phyloP scores from a whole-genome alignment of 306 rosid species.

The Prunus mira region DNA sequence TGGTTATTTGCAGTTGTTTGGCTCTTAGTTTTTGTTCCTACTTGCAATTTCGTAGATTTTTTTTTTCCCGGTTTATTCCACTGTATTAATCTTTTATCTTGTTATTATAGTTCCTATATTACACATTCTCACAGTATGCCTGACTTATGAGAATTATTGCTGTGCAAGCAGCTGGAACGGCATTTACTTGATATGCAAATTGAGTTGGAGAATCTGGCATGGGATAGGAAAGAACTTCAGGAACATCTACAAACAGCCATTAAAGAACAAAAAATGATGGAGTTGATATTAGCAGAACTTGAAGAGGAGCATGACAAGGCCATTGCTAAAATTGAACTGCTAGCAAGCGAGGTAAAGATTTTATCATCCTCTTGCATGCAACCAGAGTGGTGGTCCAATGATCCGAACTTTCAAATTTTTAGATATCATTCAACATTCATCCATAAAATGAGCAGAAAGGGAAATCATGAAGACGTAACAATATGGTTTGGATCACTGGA shows the following conservation, averaged over 20 bases:
- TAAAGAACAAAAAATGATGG: slow-evolving; percentile 67
- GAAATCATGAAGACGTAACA: not conserved
- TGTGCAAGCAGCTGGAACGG: slow-evolving; percentile 50
- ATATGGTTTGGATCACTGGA: not conserved
- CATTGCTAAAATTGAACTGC: slow-evolving; percentile 48
- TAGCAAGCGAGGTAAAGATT: slow-evolving; percentile 57
- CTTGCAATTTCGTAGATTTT: not conserved
- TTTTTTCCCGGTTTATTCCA: not conserved
- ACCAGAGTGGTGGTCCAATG: not conserved
- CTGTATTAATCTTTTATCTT: too few relatives aligned
- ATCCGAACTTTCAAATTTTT: not conserved
- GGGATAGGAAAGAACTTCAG: slow-evolving; percentile 56
- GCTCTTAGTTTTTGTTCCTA: not conserved
- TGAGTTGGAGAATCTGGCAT: slow-evolving; percentile 47
- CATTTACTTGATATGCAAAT: slow-evolving; percentile 42
- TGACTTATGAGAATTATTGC: not conserved
- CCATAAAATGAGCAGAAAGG: not conserved
- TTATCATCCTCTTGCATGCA: slow-evolving; percentile 4
- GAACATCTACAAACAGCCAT: slow-evolving; percentile 47
- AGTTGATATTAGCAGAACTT: slow-evolving; percentile 54
- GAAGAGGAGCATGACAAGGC: slow-evolving; percentile 76
- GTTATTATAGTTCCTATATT: not conserved
- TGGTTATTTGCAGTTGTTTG: not conserved
- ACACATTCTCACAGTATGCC: not conserved
- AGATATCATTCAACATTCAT: not conserved